Evolutionary conservation across 306 rosid species (phyloP).

Genomic region (Oemleria cerasiformis): DNA sequence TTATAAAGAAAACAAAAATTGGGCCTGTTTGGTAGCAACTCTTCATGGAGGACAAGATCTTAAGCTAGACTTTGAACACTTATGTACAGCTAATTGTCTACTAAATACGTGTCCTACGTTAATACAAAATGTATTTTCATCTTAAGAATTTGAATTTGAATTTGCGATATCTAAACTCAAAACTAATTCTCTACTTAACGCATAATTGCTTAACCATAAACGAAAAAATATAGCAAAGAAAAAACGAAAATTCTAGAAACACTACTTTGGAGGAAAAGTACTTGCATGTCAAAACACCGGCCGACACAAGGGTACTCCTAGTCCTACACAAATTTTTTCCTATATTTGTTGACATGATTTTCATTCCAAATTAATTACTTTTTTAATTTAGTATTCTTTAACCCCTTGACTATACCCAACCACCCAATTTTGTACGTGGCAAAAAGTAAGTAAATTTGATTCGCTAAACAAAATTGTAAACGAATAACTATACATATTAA

Average conservation of each 20-base stretch:
- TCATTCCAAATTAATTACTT: neutral
- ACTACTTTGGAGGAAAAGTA: neutral
- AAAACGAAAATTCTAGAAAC: neutral
- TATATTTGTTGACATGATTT: conserved; percentile 14
- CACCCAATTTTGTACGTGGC: neutral
- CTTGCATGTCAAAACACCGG: conserved; percentile 10
- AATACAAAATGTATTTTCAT: neutral
- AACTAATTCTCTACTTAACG: neutral
- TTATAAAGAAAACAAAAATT: neutral
- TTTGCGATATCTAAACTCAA: neutral
- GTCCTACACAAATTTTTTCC: neutral
- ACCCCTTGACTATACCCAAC: conserved; percentile 9
- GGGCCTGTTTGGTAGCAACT: neutral
- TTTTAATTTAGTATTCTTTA: neutral
- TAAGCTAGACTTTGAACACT: neutral
- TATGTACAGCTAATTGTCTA: neutral
- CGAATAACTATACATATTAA: too few relatives aligned
- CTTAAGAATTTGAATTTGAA: neutral
- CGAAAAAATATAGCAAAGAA: neutral
- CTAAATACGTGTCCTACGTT: neutral
- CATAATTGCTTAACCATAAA: neutral
- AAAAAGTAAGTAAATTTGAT: neutral
- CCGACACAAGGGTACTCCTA: neutral
- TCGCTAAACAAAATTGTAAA: neutral
- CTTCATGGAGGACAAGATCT: too few relatives aligned